These are phyloP conservation scores for Cicer cuneatum DNA, from an alignment of 306 rosid genomes.

Conservation along the genomic window DNA sequence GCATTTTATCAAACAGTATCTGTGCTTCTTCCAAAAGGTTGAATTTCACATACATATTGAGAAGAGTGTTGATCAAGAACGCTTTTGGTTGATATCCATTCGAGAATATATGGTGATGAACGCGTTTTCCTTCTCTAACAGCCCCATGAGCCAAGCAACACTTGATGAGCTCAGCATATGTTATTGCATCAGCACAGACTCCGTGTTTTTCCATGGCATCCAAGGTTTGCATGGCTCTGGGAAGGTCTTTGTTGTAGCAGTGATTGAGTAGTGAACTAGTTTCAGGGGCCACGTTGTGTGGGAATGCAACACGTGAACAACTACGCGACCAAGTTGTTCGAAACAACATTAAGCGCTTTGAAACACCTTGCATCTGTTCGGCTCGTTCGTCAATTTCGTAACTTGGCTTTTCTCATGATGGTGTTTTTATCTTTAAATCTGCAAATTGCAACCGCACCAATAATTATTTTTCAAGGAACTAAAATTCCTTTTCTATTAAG, in stretches of 20 bases:
- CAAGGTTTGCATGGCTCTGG: conserved; percentile 71
- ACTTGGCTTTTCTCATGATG: background rate
- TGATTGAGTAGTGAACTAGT: conserved; percentile 51
- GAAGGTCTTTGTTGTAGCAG: conserved; percentile 71
- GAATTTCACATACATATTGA: conserved; percentile 75
- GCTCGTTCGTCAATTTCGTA: background rate
- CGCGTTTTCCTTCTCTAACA: conserved; percentile 65
- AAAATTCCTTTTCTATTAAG: no score
- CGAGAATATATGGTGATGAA: conserved; percentile 74
- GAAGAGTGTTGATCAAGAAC: conserved; percentile 64
- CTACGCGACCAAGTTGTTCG: conserved; percentile 34
- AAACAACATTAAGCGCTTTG: conserved; percentile 46
- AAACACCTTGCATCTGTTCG: conserved; percentile 50
- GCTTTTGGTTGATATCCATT: conserved; percentile 62
- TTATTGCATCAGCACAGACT: conserved; percentile 63
- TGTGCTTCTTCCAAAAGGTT: conserved; percentile 71
- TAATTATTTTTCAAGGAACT: no score
- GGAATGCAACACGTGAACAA: conserved; percentile 42
- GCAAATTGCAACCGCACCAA: no score
- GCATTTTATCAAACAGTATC: conserved; percentile 76
- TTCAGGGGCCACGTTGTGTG: conserved; percentile 40
- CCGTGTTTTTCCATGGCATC: conserved; percentile 69
- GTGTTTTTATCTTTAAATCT: background rate
- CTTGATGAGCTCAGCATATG: conserved; percentile 81
- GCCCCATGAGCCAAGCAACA: conserved; percentile 74